These are phyloP conservation scores for Calophaca sinica DNA, from an alignment of 306 rosid species.

Conservation along the genomic window DNA sequence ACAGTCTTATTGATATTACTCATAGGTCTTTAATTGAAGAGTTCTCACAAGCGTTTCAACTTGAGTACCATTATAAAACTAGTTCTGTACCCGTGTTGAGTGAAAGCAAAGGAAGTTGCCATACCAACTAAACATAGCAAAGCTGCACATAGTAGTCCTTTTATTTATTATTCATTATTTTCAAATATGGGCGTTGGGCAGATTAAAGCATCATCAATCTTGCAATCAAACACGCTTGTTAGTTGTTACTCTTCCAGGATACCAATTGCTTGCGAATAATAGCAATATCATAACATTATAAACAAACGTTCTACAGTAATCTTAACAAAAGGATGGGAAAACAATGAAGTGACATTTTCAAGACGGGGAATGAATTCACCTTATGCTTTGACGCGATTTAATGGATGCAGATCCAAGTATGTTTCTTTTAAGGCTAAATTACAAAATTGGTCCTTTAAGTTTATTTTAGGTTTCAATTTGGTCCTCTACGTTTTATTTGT, in stretches of 20 bases:
- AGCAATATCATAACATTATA: background rate
- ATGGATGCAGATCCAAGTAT: too few species aligned
- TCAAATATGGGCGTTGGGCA: background rate
- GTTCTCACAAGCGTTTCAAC: constrained; percentile 69
- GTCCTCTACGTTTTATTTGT: too few species aligned
- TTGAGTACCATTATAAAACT: constrained; percentile 54
- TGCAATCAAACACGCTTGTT: background rate
- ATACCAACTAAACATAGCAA: constrained; percentile 17
- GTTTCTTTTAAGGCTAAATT: too few species aligned
- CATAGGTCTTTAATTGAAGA: constrained; percentile 61
- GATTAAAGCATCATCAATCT: background rate
- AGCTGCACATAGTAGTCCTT: constrained; percentile 19
- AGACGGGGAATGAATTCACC: constrained; percentile 12
- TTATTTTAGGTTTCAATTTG: too few species aligned
- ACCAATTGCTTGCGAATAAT: too few species aligned
- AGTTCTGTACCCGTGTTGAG: constrained; percentile 32
- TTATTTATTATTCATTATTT: background rate
- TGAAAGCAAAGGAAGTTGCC: constrained; percentile 37
- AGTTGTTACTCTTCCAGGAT: too few species aligned
- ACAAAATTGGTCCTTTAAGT: too few species aligned
- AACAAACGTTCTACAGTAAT: background rate
- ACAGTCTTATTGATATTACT: constrained; percentile 57
- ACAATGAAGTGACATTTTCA: background rate
- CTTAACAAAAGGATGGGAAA: background rate
- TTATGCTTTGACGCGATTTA: background rate